Conservation (phyloP, 257 asterid genomes). For the Plectranthus barbatus region DNA sequence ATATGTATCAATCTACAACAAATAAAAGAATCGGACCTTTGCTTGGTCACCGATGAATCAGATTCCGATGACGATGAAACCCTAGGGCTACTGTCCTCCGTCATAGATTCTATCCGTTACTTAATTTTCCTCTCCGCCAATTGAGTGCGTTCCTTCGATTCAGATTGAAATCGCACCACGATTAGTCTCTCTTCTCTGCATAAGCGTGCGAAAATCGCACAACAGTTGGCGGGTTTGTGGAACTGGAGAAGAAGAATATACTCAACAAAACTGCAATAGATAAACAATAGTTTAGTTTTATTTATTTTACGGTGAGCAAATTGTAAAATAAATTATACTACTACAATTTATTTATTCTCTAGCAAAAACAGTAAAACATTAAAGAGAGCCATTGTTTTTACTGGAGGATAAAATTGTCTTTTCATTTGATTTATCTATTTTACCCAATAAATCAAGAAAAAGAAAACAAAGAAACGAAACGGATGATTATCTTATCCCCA, state of each 20-base stretch:
- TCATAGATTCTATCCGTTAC: slow-evolving; percentile 32
- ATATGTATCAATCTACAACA: not conserved
- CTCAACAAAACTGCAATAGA: too few species aligned
- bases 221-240: not conserved
- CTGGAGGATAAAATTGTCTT: too few species aligned
- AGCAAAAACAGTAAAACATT: too few species aligned
- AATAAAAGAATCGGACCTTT: slow-evolving; percentile 43
- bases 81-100: slow-evolving; percentile 58
- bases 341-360: too few species aligned
- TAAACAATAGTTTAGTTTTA: too few species aligned
- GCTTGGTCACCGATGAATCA: slow-evolving; percentile 57
- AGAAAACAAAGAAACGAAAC: not conserved
- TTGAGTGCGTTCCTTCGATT: not conserved
- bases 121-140: not conserved
- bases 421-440: not conserved
- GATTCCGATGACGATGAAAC: slow-evolving; percentile 58
- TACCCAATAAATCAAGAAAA: not conserved
- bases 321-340: too few species aligned
- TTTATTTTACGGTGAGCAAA: too few species aligned
- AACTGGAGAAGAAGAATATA: not conserved
- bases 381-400: too few species aligned
- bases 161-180: slow-evolving; percentile 11
- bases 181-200: not conserved
- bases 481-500: slow-evolving; percentile 32
- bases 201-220: not conserved